Percentiles rank a stretch among this genome's conserved stretches.
Evolutionary conservation across 805 yeast species (phyloP).

Genomic region (Ogataea zsoltii): DNA sequence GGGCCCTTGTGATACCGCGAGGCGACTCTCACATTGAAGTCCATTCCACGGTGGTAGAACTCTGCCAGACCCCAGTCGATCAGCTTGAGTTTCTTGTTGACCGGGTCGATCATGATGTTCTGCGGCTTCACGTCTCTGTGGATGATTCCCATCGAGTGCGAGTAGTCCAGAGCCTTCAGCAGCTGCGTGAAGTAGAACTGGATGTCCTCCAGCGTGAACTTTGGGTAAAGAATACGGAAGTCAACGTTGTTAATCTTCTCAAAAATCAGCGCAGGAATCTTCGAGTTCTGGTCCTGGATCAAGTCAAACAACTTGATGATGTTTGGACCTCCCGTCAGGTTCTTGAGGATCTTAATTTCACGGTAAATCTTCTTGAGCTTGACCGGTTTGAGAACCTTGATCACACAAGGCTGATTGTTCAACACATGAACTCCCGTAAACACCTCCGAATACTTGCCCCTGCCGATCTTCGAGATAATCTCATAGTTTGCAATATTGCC

Average conservation of each 20-base stretch:
- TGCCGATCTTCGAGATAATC: constrained; percentile 78
- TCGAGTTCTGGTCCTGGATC: constrained; percentile 82
- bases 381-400: constrained; percentile 91
- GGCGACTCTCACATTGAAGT: constrained; percentile 89
- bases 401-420: constrained; percentile 68
- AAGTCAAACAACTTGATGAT: constrained; percentile 74
- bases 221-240: constrained; percentile 83
- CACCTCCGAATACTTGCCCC: constrained; percentile 94
- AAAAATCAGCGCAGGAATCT: constrained; percentile 86
- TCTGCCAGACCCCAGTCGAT: constrained; percentile 97
- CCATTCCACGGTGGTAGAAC: constrained; percentile 86
- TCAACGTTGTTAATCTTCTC: constrained; percentile 85
- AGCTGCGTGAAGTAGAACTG: constrained; percentile 82
- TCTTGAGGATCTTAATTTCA: constrained; percentile 84
- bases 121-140: constrained; percentile 95
- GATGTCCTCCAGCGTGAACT: constrained; percentile 71
- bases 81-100: constrained; percentile 57
- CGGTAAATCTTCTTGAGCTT: constrained; percentile 90
- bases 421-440: constrained; percentile 76
- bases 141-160: constrained; percentile 93
- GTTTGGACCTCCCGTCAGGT: constrained; percentile 81
- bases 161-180: constrained; percentile 78
- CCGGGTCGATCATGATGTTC: constrained; percentile 89
- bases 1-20: constrained; percentile 93
- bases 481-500: constrained; percentile 85